Base-by-base conservation (phyloP, 768 basidiomycete species). In the Pulveroboletus sp. region DNA sequence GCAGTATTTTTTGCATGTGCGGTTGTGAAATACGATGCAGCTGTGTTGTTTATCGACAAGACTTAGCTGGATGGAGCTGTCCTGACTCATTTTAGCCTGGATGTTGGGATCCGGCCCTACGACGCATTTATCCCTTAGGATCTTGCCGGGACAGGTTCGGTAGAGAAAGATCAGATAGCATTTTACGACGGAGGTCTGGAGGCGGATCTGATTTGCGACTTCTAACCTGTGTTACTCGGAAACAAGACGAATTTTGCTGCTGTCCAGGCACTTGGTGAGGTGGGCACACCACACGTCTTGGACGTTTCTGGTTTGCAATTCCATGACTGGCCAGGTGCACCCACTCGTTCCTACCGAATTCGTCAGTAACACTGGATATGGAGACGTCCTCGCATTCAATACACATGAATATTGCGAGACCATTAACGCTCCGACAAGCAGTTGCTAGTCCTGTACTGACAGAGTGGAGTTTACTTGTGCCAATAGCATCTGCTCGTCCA, bases 1-100 rank as follows among this genome's bases (percentile, higher is more conserved):
- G 14, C 59, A 86, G 91, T 97, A 14, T 95, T 97, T 75, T 97
- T 97, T 61, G 82, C 91, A 0, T 97, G 94, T 63, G 89, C 93
- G 2, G 76, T 93, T 25, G 73, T 98, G 32, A 87, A 82, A 75
- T 52, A 69, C 43, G 50, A 73, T 73, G 43, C 56, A 5, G 81
- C 81, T 9, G 69, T 75, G 6, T 71, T 98, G 3, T 98, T 94
- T 68, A 70, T 92, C 46, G 72, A 93, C 43, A 60, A 70, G 19
- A 55, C 60, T 0, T 78, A 82, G 46, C 53, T 81, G 24, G 69
- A 71, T 13, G 67, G 69, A 20, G 69, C 64, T 17, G 74, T 75
- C 2, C 61, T 62, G 24, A 46, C 63, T 4, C 76, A 79, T 46
- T 74, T 95, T n/a, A 79, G 75, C 3, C 58, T 69, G 3, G 74